Base-by-base conservation (phyloP, 2,329 filamentous ascomycete genomes). In the Fusarium coffeatum region DNA sequence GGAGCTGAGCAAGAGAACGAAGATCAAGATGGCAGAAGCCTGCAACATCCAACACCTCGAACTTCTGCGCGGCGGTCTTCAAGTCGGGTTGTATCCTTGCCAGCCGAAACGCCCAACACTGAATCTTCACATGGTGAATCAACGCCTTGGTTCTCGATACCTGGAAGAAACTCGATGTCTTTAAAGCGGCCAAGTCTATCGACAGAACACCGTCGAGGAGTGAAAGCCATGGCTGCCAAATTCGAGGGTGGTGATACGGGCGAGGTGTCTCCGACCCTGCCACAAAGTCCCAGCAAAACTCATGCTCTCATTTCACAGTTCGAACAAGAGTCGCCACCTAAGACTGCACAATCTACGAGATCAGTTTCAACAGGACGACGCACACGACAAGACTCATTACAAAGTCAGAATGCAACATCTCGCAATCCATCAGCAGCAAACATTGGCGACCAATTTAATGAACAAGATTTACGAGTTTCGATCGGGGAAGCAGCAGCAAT, bases 161-260 rank as follows among this genome's bases (percentile, higher is more conserved):
- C 69, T 5, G 72, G 55, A 16, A 64, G 69, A 20, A 58, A 68
- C 15, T 59, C 47, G 15, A 57, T 51, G 10, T 47, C 55, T 1
- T 49, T 54, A 6, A 50, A 59, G 9, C 59, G 66, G 5, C 69
- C 72, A 37, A 72, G 64, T 16, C 51, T 72, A 37, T 61, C 68
- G 10, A 64, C 72, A 7, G 74, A 57, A 25, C 82, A 77, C 23
- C 67, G 58, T 62, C 73, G 74, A 22, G 75, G 78, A 5, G 85
- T 87, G 15, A 84, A 78, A 68, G 84, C 83, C 4, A 86, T 88
- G 79, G 82, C 85, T 6, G 85, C 85, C 37, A 80, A 83, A 72
- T 87, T 87, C 73, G 84, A 88, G 65, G 80, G 71, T 10, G 71
- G 73, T 16, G 63, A 69, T 10, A 30, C 58, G 8, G 59, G 55